Evolutionary conservation across 2,329 filamentous ascomycete genomes (phyloP).

Genomic region (Macrophomina tecta): DNA sequence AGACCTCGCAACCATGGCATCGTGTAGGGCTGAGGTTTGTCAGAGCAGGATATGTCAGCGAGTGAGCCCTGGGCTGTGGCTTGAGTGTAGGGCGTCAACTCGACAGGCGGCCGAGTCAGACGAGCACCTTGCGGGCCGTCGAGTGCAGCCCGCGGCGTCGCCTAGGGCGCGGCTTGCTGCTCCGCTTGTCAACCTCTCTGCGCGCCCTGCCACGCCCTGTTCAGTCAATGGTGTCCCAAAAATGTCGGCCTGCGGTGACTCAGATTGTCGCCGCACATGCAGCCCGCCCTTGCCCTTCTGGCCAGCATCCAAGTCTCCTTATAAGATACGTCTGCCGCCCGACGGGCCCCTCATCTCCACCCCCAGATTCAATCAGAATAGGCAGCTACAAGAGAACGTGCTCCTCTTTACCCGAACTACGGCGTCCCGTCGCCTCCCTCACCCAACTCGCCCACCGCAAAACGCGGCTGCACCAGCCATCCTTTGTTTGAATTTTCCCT

Average conservation of each 20-base stretch:
- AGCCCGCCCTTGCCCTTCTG: conserved; percentile 8
- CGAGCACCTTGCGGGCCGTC: conserved; percentile 1
- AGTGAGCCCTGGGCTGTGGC: background rate
- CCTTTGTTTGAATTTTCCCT: background rate
- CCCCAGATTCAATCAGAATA: conserved; percentile 6
- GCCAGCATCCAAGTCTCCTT: background rate
- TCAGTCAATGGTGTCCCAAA: background rate
- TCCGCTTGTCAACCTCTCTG: conserved; percentile 13
- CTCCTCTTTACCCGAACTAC: background rate
- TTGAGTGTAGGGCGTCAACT: conserved; percentile 9
- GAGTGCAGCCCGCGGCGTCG: background rate
- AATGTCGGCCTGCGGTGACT: conserved; percentile 20
- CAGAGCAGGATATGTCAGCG: background rate
- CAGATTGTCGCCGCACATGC: conserved; percentile 24
- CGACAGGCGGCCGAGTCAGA: conserved; percentile 7
- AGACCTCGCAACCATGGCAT: background rate
- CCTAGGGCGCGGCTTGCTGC: background rate
- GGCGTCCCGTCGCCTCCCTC: background rate
- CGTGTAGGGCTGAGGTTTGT: conserved; percentile 16
- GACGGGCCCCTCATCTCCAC: conserved; percentile 3
- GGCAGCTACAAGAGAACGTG: background rate
- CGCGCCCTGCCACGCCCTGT: conserved; percentile 21
- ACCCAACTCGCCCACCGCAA: background rate
- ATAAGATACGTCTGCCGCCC: conserved; percentile 1
- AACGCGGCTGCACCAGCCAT: background rate